phyloP scores from a whole-genome alignment of 2,329 filamentous ascomycete species.

The Scorias spongiosa region DNA sequence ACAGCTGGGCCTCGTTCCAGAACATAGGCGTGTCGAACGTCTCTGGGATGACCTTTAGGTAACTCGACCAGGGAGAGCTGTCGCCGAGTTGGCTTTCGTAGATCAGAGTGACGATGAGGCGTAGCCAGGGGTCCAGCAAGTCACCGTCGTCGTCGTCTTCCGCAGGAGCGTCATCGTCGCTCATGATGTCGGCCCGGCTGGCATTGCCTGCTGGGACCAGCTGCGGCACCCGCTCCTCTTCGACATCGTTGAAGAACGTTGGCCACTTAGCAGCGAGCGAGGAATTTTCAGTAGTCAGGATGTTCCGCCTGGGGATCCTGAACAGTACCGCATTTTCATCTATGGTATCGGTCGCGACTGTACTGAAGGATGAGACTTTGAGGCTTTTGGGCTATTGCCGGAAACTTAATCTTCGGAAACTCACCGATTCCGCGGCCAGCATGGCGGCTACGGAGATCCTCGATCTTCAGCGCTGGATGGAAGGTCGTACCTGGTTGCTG shows the following conservation, averaged over 20 bases:
- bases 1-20: constrained; percentile 58
- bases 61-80: constrained; percentile 58
- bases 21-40: constrained; percentile 81
- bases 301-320: constrained; percentile 54
- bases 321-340: constrained; percentile 63
- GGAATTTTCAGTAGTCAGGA: constrained; percentile 62
- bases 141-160: constrained; percentile 9
- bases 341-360: constrained; percentile 59
- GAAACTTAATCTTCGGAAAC: constrained; percentile 15
- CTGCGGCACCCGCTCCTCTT: background rate
- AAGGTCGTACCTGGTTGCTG: background rate
- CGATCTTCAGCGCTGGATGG: background rate
- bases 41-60: constrained; percentile 58
- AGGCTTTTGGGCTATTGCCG: background rate
- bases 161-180: constrained; percentile 8
- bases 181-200: constrained; percentile 1
- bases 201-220: background rate
- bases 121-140: constrained; percentile 32
- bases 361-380: background rate
- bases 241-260: background rate
- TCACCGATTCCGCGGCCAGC: constrained; percentile 50
- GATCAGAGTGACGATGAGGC: constrained; percentile 63
- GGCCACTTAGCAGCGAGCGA: constrained; percentile 36
- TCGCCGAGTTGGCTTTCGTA: constrained; percentile 51
- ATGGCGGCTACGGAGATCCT: constrained; percentile 9